These are phyloP conservation scores for Phytophthora hibernalis DNA, from an alignment of 352 stramenopile genomes.

Conservation along the genomic window DNA sequence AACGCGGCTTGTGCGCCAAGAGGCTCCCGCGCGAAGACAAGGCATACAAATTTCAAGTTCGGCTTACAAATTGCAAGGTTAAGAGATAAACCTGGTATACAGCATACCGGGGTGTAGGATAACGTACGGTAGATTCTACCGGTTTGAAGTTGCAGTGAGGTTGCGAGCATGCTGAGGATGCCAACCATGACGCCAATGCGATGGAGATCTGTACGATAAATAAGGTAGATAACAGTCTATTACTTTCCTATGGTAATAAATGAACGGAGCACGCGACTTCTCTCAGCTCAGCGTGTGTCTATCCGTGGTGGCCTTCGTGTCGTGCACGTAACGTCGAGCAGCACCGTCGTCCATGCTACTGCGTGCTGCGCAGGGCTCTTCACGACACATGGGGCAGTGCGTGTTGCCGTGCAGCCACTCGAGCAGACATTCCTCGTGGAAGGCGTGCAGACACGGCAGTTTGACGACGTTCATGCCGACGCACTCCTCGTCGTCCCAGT, in stretches of 20 bases:
- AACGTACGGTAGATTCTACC: background rate
- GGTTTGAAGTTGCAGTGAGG: background rate
- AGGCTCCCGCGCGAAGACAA: slow-evolving; percentile 15
- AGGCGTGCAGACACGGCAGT: slow-evolving; percentile 83
- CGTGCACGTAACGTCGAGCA: slow-evolving; percentile 4
- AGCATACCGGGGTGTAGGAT: background rate
- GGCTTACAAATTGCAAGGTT: slow-evolving; percentile 30
- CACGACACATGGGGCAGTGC: slow-evolving; percentile 88
- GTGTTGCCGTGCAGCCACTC: slow-evolving; percentile 86
- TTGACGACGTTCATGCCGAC: slow-evolving; percentile 84
- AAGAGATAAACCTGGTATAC: slow-evolving; percentile 4
- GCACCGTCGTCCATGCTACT: slow-evolving; percentile 19
- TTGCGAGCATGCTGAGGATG: background rate
- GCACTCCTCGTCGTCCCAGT: slow-evolving; percentile 87
- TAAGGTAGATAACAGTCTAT: slow-evolving; percentile 28
- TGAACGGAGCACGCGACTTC: slow-evolving; percentile 5
- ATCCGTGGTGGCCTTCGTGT: slow-evolving; percentile 15
- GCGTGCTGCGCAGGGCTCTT: slow-evolving; percentile 49
- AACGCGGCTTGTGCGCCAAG: slow-evolving; percentile 40
- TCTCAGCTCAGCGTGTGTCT: slow-evolving; percentile 25
- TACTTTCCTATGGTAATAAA: slow-evolving; percentile 43
- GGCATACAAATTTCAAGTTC: slow-evolving; percentile 14
- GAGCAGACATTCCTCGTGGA: slow-evolving; percentile 89
- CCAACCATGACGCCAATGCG: background rate
- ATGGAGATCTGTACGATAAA: slow-evolving; percentile 12